Evolutionary conservation across 495 filamentous ascomycete species (phyloP), one percentile per base, ranked within the genome.

Genomic region (Penicillium mononematosum): DNA sequence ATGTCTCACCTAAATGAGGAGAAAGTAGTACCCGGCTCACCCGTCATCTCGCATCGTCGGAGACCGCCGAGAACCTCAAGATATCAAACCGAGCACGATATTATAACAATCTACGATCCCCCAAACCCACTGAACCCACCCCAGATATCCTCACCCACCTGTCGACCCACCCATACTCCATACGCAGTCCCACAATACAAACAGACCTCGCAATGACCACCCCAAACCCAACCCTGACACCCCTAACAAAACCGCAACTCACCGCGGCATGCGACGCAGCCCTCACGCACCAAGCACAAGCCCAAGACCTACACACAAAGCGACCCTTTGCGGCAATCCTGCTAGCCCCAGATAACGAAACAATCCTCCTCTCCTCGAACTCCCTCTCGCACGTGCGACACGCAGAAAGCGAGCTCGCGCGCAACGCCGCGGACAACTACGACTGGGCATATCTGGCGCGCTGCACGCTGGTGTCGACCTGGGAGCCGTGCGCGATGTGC

Each of bases 401-500:
- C 59, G 78, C 80, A 0, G 81, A 83, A 55, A 71, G 69, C 54
- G 75, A 75, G 46, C 69, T 83, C 0, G 81, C 79, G 0, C 72
- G 79, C 48, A 69, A 80, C 43, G 77, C 80, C 5, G 79, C 80
- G 32, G 65, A 68, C 4, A 80, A 82, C 56, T 82, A 78, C 52
- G 63, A 73, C 14, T 76, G 75, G 59, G 70, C 72, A 6, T 84
- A 75, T 58, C 70, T 83, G 0, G 75, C 73, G 62, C 59, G 56
- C 10, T 81, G 79, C 56, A 81, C 81, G 3, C 65, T 82, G 24
- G 72, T 81, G 20, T 77, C 74, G 16, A 81, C 79, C 6, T 84
- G 81, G 79, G 80, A 84, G 60, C 81, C 80, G 7, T 83, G 80
- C 60, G 80, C 77, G 17, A 83, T 83, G 80, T 83, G 81, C 57